Evolutionary conservation across 352 stramenopile genomes (phyloP).

Genomic region (Globisporangium spiculum): DNA sequence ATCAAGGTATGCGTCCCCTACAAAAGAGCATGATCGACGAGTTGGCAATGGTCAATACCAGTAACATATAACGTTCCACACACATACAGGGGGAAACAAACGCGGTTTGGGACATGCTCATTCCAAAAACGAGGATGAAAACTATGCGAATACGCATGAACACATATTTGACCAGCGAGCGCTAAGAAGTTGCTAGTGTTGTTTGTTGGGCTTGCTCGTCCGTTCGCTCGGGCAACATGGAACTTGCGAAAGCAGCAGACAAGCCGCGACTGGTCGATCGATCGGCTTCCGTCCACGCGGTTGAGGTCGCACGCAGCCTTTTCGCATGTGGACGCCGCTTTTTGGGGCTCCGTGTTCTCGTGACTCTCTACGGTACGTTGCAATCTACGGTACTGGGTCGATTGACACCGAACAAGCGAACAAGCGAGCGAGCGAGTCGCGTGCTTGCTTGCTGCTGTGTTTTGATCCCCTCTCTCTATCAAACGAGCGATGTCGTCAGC

Average conservation of each 20-base stretch:
- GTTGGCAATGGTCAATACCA: not conserved
- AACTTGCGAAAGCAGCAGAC: not conserved
- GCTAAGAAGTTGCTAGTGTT: not conserved
- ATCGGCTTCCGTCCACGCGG: not conserved
- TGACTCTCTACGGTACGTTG: not conserved
- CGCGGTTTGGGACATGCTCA: not conserved
- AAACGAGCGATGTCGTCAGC: not conserved
- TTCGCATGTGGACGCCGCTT: not conserved
- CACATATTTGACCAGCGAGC: too few species aligned
- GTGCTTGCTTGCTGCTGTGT: not conserved
- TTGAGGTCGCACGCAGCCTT: not conserved
- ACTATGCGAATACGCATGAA: not conserved
- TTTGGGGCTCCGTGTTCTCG: not conserved
- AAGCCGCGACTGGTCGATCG: not conserved
- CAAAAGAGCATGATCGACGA: not conserved
- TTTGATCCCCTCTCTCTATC: conserved; percentile 1
- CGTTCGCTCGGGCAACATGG: not conserved
- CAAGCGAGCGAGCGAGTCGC: too few species aligned
- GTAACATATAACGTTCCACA: not conserved
- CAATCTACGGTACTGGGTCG: not conserved
- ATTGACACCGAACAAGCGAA: not conserved
- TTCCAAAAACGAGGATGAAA: not conserved
- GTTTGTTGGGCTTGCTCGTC: not conserved
- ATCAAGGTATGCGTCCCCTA: not conserved
- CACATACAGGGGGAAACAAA: not conserved